Evolutionary conservation across 805 yeast genomes (phyloP), one percentile per base, ranked within the genome.

Genomic region (Candida qinlingensis): DNA sequence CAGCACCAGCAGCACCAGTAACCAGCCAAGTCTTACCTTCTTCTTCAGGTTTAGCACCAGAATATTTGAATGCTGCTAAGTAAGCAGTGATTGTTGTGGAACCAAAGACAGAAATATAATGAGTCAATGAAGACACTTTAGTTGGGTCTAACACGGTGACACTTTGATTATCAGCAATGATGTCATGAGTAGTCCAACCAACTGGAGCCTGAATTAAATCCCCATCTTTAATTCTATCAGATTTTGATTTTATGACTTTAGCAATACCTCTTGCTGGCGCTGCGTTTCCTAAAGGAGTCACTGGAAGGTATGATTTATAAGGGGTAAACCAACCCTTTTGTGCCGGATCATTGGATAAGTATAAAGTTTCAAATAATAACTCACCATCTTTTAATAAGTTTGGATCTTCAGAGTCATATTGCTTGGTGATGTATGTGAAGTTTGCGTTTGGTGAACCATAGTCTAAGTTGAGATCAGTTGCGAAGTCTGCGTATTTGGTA

Each of bases 1-100:
- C 83, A n/a, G 87, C 86, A 51, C 89, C 89, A 7, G 83, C 75
- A 11, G 88, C 88, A 49, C 86, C 87, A 19, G 83, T 76, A 41
- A 83, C 68, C 41, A 81, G 64, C 54, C 78, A 69, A 7, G 72
- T 68, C 57, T 80, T 80, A 12, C 63, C 67, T 30, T 61, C 62
- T 29, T 64, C 68, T 27, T 71, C 71, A 25, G 66, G 68, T 47
- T 66, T 60, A 48, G 80, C 62, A 41, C 71, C 64, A n/a, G 80
- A 81, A 47, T 79, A 71, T 37, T 73, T 72, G 50, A 61, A 65
- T 48, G 80, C 70, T 10, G 81, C 81, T 53, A 75, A 67, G 66
- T 79, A 81, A 1, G 87, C 85, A 30, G 88, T 82, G 51, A 81
- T 55, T 0, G 83, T 76, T 9, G 86, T 80, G 51, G 76, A 53